phyloP scores from a whole-genome alignment of 2,329 filamentous ascomycete genomes.

The Beauveria medogensis region DNA sequence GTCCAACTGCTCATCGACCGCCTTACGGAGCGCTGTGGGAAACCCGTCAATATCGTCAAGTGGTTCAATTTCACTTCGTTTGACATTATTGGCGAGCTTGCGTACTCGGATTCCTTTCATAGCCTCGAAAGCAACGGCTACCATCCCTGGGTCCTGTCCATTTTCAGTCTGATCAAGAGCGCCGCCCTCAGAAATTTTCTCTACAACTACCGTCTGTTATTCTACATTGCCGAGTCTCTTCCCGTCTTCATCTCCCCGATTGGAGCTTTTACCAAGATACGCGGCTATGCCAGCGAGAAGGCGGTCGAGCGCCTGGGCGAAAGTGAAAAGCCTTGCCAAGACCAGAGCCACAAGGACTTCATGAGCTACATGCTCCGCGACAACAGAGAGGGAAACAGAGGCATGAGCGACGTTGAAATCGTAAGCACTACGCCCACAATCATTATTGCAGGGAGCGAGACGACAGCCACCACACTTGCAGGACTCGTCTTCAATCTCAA shows the following conservation, averaged over 20 bases:
- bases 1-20: constrained; percentile 19
- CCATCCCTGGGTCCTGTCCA: constrained; percentile 20
- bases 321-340: not conserved
- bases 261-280: not conserved
- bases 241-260: not conserved
- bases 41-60: constrained; percentile 20
- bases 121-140: constrained; percentile 23
- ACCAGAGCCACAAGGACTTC: constrained; percentile 12
- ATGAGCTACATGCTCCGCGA: constrained; percentile 22
- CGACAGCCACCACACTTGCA: constrained; percentile 24
- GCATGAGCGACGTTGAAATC: constrained; percentile 28
- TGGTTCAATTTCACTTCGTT: constrained; percentile 32
- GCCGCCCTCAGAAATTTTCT: constrained; percentile 13
- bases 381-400: constrained; percentile 23
- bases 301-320: constrained; percentile 5
- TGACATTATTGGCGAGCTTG: constrained; percentile 33
- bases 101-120: constrained; percentile 35
- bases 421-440: constrained; percentile 16
- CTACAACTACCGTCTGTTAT: constrained; percentile 5
- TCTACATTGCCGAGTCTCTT: not conserved
- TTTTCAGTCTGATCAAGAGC: constrained; percentile 15
- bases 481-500: constrained; percentile 24
- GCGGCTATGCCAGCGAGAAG: constrained; percentile 16
- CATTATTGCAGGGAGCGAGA: constrained; percentile 26
- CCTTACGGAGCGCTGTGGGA: constrained; percentile 14